phyloP scores from a whole-genome alignment of 78 protist species.

The Dictyostelium citrinum region DNA sequence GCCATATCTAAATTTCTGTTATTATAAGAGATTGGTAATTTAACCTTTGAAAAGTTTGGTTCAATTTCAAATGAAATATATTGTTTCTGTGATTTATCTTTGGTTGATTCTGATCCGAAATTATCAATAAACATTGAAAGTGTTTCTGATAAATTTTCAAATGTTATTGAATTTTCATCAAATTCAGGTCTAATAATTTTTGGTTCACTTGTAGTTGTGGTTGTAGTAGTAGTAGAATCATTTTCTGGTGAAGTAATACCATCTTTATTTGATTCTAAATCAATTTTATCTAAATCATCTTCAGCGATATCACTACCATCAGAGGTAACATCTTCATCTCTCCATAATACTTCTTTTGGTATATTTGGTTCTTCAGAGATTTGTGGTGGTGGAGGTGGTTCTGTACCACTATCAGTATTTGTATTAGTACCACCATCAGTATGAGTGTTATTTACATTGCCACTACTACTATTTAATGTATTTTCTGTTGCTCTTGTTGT shows the following conservation, averaged over 20 bases:
- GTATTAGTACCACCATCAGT: slow-evolving; percentile 11
- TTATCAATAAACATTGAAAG: slow-evolving; percentile 31
- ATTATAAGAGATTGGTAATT: slow-evolving; percentile 13
- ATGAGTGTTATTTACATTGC: neutral
- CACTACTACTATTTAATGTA: neutral
- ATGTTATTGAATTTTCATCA: neutral
- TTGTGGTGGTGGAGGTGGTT: neutral
- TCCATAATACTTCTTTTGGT: slow-evolving; percentile 56
- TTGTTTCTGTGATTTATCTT: neutral
- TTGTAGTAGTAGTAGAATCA: neutral
- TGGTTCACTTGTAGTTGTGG: neutral
- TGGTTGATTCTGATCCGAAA: slow-evolving; percentile 38
- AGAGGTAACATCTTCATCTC: slow-evolving; percentile 66
- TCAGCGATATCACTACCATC: slow-evolving; percentile 71
- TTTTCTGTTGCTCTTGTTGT: slow-evolving; percentile 62
- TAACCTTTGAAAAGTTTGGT: neutral
- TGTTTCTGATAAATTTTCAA: neutral
- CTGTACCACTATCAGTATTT: neutral
- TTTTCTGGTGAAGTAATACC: neutral
- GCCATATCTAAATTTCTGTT: slow-evolving; percentile 57
- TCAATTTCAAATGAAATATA: slow-evolving; percentile 1
- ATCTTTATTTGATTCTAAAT: neutral
- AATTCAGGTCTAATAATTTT: neutral
- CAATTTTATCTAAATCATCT: slow-evolving; percentile 11
- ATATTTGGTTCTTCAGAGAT: slow-evolving; percentile 11